Evolutionary conservation across 1,284 basidiomycete species (phyloP).

Genomic region (Trametes pubescens): DNA sequence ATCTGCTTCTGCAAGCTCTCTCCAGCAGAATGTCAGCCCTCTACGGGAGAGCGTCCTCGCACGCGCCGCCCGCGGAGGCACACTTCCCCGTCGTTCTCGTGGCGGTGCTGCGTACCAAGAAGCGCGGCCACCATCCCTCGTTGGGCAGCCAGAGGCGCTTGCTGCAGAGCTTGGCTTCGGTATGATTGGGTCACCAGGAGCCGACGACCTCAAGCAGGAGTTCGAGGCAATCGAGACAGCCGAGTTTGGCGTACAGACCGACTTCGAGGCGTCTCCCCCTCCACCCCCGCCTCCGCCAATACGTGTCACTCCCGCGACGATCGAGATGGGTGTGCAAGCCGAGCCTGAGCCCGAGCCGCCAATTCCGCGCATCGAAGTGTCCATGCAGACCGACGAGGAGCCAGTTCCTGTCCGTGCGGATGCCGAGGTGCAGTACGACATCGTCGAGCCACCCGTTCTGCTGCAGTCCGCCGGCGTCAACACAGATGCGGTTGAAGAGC

Average conservation of each 20-base stretch:
- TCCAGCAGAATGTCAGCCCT: constrained; percentile 56
- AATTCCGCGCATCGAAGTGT: constrained; percentile 49
- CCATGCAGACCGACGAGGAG: constrained; percentile 60
- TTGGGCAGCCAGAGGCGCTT: constrained; percentile 73
- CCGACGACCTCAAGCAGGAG: constrained; percentile 47
- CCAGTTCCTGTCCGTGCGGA: constrained; percentile 41
- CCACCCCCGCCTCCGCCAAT: constrained; percentile 38
- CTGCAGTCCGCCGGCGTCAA: constrained; percentile 45
- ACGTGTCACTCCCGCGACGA: constrained; percentile 40
- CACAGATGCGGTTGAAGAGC: constrained; percentile 48
- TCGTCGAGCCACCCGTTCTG: constrained; percentile 38
- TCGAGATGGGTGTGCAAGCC: constrained; percentile 55
- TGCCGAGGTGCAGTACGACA: constrained; percentile 52
- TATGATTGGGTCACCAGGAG: constrained; percentile 48
- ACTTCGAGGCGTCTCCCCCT: constrained; percentile 49
- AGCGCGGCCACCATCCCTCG: constrained; percentile 70
- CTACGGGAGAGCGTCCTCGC: constrained; percentile 62
- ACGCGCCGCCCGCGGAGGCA: constrained; percentile 57
- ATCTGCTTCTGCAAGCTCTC: constrained; percentile 61
- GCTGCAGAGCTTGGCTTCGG: constrained; percentile 71
- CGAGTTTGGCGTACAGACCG: constrained; percentile 73
- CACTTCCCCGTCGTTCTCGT: constrained; percentile 57
- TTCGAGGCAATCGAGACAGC: constrained; percentile 56
- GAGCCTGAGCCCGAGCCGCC: constrained; percentile 53
- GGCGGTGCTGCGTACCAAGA: constrained; percentile 73